Evolutionary conservation across 2,329 filamentous ascomycete genomes (phyloP), one percentile per base, ranked within the genome.

Genomic region (Aspergillus fumigatus): DNA sequence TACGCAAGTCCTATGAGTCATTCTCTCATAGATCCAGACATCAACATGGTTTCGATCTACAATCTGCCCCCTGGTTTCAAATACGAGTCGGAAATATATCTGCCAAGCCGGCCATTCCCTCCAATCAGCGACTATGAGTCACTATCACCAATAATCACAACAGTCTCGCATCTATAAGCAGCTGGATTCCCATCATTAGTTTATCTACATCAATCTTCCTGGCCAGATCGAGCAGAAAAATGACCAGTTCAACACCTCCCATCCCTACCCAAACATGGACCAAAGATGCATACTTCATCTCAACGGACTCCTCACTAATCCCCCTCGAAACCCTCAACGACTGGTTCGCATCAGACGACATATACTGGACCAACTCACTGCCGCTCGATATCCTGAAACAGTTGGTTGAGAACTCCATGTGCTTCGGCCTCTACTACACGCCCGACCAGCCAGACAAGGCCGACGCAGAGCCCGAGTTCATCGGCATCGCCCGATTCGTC

Each of bases 401-500:
- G 57, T 80, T 84, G 60, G 68, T 88, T 14, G 72, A 81, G 50
- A 82, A 83, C 56, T 87, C 82, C 43, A 68, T 88, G 43, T 86
- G 83, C 55, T 75, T 88, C 40, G 83, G 82, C 7, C 65, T 88
- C 4, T 88, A 86, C 27, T 51, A 52, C 14, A 54, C 40, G 50
- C 35, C 10, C 35, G 6, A 5, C 11, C 14, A n/a, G 43, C 48
- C 26, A 48, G 10, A 45, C 43, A 65, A 63, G 60, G 32, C 58
- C 64, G 35, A 50, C 48, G 23, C 29, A 9, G 52, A 60, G 8
- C 66, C 64, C 9, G 67, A 70, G n/a, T 75, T 79, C 62, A 76
- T 88, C 50, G 85, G 85, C 0, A 78, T 87, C 55, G 81, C 80
- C 1, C 79, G 88, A 35, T 70, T 88, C n/a, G 75, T 90, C 52